Conservation (phyloP, 176 grass and related monocot genomes). For the Themeda triandra region DNA sequence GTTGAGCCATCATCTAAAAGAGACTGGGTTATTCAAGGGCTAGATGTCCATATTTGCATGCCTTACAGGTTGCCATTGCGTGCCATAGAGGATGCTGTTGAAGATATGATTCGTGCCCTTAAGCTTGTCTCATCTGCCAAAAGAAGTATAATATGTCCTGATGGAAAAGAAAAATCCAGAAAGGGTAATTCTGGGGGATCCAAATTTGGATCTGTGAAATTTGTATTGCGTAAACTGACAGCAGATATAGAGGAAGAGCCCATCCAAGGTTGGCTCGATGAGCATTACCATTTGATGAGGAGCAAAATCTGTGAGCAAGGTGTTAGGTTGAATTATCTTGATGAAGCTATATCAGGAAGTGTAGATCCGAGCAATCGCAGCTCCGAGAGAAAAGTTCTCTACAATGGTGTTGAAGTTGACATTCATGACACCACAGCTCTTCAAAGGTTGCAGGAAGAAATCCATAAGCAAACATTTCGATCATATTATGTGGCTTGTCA, state of each 20-base stretch:
- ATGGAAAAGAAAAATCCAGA: slow-evolving; percentile 59
- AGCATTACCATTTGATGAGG: slow-evolving; percentile 96
- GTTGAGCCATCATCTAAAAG: slow-evolving; percentile 51
- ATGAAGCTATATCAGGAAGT: slow-evolving; percentile 64
- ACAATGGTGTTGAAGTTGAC: slow-evolving; percentile 58
- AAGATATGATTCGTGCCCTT: slow-evolving; percentile 84
- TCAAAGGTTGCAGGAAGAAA: slow-evolving; percentile 70
- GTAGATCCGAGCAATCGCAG: slow-evolving; percentile 40
- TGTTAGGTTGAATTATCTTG: slow-evolving; percentile 84
- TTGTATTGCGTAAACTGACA: slow-evolving; percentile 79
- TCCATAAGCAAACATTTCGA: slow-evolving; percentile 83
- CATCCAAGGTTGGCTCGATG: slow-evolving; percentile 96
- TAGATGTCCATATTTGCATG: slow-evolving; percentile 95
- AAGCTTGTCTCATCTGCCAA: slow-evolving; percentile 89
- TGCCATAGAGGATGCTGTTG: slow-evolving; percentile 95
- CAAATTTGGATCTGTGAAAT: slow-evolving; percentile 86
- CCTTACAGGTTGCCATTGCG: slow-evolving; percentile 89
- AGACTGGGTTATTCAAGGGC: slow-evolving; percentile 90
- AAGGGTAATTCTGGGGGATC: slow-evolving; percentile 52
- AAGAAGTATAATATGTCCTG: slow-evolving; percentile 60
- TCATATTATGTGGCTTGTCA: slow-evolving; percentile 88
- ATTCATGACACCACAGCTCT: slow-evolving; percentile 50
- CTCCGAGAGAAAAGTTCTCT: slow-evolving; percentile 46
- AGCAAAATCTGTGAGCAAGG: slow-evolving; percentile 74
- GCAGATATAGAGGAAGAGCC: slow-evolving; percentile 98